Evolutionary conservation across 768 basidiomycete genomes (phyloP), one percentile per base, ranked within the genome.

Genomic region (Pisolithus tinctorius): DNA sequence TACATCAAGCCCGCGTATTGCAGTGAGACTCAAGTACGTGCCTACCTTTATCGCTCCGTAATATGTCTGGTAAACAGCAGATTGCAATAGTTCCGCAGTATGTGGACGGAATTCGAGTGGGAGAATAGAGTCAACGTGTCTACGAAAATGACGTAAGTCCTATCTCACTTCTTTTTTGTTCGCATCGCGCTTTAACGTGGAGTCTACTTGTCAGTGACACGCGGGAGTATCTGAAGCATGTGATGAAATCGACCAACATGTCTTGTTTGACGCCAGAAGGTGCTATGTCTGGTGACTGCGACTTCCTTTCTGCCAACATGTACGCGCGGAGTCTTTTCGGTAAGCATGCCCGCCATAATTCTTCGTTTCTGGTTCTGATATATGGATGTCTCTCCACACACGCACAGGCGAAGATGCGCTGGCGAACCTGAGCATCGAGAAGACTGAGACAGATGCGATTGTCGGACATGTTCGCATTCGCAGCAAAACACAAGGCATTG

Each of bases 41-140:
- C 20, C 23, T 17, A 20, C 2, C 27, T 16, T 43, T 6, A 4
- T 27, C 29, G 10, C n/a, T 11, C 44, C 25, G 29, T 47, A 46
- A 5, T 25, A 27, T n/a, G 20, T 36, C n/a, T 31, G 34, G 5
- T 34, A 13, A 13, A 34, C 13, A 11, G 11, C 34, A 13, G 34
- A 2, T 16, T 11, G 2, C 31, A 10, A 23, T 60, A 94, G 88
- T 95, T 95, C 82, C 82, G 95, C 30, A 90, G 82, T 67, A 95
- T 95, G 93, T 96, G 95, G 95, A 99, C 94, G 26, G 96, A 98
- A 69, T 99, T 99, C 62, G 95, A 99, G 68, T 99, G 95, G 95
- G 95, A 99, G 78, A 99, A 99, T 72, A 81, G 94, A 60, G 95
- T 98, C 50, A 97, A 97, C 63, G 90, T 97, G 49, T 85, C 84